Conservation (phyloP, 2,329 filamentous ascomycete genomes). For the Ceratocystis colombiana region DNA sequence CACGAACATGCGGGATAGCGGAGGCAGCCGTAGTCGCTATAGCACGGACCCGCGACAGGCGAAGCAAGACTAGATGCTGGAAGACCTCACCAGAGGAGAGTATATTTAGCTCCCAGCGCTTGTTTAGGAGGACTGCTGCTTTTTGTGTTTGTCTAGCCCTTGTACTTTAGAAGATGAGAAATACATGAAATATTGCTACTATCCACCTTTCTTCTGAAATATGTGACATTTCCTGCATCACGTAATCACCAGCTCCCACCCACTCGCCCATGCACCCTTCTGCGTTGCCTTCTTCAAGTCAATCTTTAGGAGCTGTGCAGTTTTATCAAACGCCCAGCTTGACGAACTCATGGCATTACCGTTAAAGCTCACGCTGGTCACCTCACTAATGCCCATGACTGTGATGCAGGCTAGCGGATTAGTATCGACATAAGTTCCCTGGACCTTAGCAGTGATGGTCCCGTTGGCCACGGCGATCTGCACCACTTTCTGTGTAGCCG, state of each 20-base stretch:
- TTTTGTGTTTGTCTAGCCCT: too few relatives aligned
- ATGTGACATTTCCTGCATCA: not conserved
- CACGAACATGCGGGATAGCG: slow-evolving; percentile 17
- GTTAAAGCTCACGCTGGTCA: slow-evolving; percentile 44
- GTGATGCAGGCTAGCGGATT: slow-evolving; percentile 54
- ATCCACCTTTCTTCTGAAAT: too few relatives aligned
- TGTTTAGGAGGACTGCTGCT: too few relatives aligned
- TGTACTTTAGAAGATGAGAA: too few relatives aligned
- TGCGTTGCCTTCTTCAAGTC: slow-evolving; percentile 43
- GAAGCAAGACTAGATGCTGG: not conserved
- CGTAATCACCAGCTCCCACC: slow-evolving; percentile 39
- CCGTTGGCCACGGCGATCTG: slow-evolving; percentile 38
- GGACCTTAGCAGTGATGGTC: slow-evolving; percentile 39
- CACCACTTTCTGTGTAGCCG: slow-evolving; percentile 46
- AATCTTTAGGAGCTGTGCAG: slow-evolving; percentile 41
- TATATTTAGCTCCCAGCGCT: too few relatives aligned
- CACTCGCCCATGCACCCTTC: slow-evolving; percentile 46
- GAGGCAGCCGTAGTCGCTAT: not conserved
- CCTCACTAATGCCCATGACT: slow-evolving; percentile 44
- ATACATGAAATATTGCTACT: too few relatives aligned
- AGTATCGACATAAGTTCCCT: slow-evolving; percentile 45
- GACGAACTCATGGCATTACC: slow-evolving; percentile 35
- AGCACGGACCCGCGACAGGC: not conserved
- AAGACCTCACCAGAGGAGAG: not conserved
- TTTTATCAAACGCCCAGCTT: slow-evolving; percentile 40